phyloP scores from a whole-genome alignment of 345 rosid genomes.

The Hibiscus mutabilis region DNA sequence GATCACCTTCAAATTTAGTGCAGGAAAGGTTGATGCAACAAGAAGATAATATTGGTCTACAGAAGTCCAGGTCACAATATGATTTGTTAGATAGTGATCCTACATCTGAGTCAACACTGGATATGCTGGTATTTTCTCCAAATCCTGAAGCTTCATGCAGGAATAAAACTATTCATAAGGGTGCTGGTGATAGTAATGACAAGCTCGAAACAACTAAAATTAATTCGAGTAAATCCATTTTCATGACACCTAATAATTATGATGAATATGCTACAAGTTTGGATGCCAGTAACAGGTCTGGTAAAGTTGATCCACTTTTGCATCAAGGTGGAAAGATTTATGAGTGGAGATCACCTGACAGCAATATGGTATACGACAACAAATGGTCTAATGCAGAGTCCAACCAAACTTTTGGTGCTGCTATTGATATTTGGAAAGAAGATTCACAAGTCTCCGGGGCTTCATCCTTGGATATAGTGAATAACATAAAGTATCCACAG shows the following conservation, averaged over 20 bases:
- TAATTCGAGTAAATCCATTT: slow-evolving; percentile 12
- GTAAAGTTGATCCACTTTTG: slow-evolving; percentile 17
- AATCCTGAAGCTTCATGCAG: slow-evolving; percentile 14
- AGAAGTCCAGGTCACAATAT: slow-evolving; percentile 25
- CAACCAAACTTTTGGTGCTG: slow-evolving; percentile 21
- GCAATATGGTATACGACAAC: slow-evolving; percentile 16
- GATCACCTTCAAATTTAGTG: slow-evolving; percentile 19
- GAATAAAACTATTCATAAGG: slow-evolving; percentile 22
- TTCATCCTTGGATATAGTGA: slow-evolving; percentile 21
- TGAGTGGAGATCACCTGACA: slow-evolving; percentile 17
- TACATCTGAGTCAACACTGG: slow-evolving; percentile 14
- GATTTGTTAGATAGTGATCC: slow-evolving; percentile 28
- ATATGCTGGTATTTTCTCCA: slow-evolving; percentile 20
- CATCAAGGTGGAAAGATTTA: slow-evolving; percentile 26
- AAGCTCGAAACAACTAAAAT: slow-evolving; percentile 9
- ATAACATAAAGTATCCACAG: slow-evolving; percentile 13
- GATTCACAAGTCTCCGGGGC: slow-evolving; percentile 18
- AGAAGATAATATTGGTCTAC: slow-evolving; percentile 23
- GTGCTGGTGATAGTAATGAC: slow-evolving; percentile 13
- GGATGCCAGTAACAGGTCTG: slow-evolving; percentile 12
- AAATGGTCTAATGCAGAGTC: slow-evolving; percentile 15
- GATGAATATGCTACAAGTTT: slow-evolving; percentile 9
- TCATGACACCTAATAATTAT: slow-evolving; percentile 8
- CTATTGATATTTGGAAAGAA: slow-evolving; percentile 19
- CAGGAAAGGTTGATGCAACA: slow-evolving; percentile 32